Percentiles rank a stretch among this genome's conserved stretches.
Evolutionary conservation across 192 early-diverging fungal species (phyloP).

Genomic region (Umbelopsis sp.): DNA sequence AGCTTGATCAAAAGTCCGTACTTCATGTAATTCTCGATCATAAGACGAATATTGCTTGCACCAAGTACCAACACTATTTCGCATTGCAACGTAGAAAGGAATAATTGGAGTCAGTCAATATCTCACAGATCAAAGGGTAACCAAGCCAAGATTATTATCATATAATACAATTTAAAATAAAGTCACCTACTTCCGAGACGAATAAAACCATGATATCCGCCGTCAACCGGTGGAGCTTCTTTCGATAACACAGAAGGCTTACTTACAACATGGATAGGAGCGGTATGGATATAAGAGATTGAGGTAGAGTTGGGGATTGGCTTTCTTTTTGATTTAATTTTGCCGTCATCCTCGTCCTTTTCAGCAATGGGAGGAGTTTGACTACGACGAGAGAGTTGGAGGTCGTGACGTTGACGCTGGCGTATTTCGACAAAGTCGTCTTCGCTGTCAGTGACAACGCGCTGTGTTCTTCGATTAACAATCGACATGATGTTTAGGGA

Average conservation of each 20-base stretch:
- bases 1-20: constrained; percentile 81
- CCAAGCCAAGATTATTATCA: background rate
- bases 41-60: constrained; percentile 80
- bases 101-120: no score
- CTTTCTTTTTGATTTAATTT: constrained; percentile 1
- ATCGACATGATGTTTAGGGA: background rate
- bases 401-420: constrained; percentile 2
- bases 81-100: no score
- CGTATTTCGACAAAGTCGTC: constrained; percentile 25
- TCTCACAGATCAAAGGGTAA: background rate
- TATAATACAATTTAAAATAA: background rate
- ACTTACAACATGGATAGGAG: constrained; percentile 63
- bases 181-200: constrained; percentile 65
- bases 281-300: constrained; percentile 37
- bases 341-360: background rate
- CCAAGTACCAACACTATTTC: constrained; percentile 69
- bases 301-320: background rate
- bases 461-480: constrained; percentile 16
- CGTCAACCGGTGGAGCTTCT: constrained; percentile 69
- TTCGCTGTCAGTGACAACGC: constrained; percentile 39
- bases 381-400: constrained; percentile 15
- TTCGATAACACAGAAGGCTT: constrained; percentile 78
- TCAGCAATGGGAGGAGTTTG: constrained; percentile 16
- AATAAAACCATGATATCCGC: constrained; percentile 84
- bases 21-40: constrained; percentile 88